Evolutionary conservation across 129 eudicot species (phyloP), one percentile per base, ranked within the genome.

Genomic region (Pulicaria dysenterica): DNA sequence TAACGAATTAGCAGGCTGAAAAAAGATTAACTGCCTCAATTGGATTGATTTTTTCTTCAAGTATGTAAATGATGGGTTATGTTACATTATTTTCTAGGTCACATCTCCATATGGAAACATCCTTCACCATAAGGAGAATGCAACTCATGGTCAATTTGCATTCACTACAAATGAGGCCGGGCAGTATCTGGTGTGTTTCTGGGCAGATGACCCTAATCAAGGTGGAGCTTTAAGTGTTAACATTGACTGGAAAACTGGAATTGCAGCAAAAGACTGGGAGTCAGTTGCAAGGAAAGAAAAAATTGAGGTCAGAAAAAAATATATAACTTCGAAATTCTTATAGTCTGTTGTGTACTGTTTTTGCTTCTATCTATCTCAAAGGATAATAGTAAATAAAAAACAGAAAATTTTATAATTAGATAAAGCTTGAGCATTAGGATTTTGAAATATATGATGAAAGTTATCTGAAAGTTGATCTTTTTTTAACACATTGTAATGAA

Each of bases 221-320:
- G 75, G 82, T 69, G 95, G 89, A 62, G 88, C 85, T 57, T 76
- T 89, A 55, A 92, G 92, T 75, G 82, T 89, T 10, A 92, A 87
- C 77, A 79, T 92, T 14, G 98, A 92, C 76, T 92, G 98, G 96
- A 92, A 85, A 82, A 92, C 87, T 16, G 98, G 98, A 57, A 81
- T 92, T 73, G 96, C 96, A 63, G 96, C 98, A 58, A 89, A 87
- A 80, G 98, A 92, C 81, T 92, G 98, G 94, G 98, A 92, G 13
- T 86, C 98, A 0, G 88, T 89, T 78, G 98, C 98, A n/a, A 92
- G 82, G 60, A 89, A 82, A 77, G 96, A 92, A 80, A 87, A 89
- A 76, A 85, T 89, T 72, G 98, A 92, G 95, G 98, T 92, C 58
- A 49, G 83, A 14, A 24, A 24, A 24, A 24, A 13, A 48, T 44